A percentile compares a stretch with the other conserved stretches of the same genome.
These are phyloP conservation scores for Fagopyrum esculentum DNA, from an alignment of 148 eudicot species.

Conservation along the genomic window DNA sequence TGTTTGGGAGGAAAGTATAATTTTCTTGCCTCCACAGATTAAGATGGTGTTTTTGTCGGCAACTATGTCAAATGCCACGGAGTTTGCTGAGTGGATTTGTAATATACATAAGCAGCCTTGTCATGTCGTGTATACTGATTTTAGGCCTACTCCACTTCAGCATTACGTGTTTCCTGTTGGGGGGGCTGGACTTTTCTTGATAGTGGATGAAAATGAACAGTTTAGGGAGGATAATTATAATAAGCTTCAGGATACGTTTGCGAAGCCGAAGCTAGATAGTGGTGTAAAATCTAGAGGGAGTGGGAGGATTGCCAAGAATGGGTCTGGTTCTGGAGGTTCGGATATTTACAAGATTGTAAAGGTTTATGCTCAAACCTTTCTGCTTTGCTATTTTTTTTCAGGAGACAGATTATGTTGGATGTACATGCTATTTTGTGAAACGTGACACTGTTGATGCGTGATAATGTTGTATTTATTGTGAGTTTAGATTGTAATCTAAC, in stretches of 20 bases:
- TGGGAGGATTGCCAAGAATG: slow-evolving; percentile 82
- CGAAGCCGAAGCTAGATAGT: slow-evolving; percentile 59
- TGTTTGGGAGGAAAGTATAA: slow-evolving; percentile 97
- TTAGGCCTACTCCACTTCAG: slow-evolving; percentile 91
- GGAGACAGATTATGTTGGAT: not conserved
- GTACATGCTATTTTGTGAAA: not conserved
- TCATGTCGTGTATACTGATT: slow-evolving; percentile 98
- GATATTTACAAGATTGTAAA: slow-evolving; percentile 94
- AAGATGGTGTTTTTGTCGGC: slow-evolving; percentile 97
- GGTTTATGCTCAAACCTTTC: slow-evolving; percentile 28
- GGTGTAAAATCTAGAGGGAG: slow-evolving; percentile 47
- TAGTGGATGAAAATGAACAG: slow-evolving; percentile 97
- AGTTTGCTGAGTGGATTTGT: slow-evolving; percentile 99
- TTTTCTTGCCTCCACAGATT: slow-evolving; percentile 82
- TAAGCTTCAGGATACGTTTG: slow-evolving; percentile 76
- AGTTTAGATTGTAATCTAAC: too few relatives aligned
- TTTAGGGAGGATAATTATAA: slow-evolving; percentile 86
- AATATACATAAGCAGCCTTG: slow-evolving; percentile 93
- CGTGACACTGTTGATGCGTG: too few relatives aligned
- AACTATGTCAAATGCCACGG: slow-evolving; percentile 95
- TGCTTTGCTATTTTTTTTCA: not conserved
- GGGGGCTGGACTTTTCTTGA: slow-evolving; percentile 83
- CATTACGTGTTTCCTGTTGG: slow-evolving; percentile 94
- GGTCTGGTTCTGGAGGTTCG: slow-evolving; percentile 71
- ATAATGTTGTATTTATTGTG: too few relatives aligned